A percentile compares a stretch with the other conserved stretches of the same genome.
Conservation (phyloP, 176 grass and related monocot genomes). For the Raddia guianensis region DNA sequence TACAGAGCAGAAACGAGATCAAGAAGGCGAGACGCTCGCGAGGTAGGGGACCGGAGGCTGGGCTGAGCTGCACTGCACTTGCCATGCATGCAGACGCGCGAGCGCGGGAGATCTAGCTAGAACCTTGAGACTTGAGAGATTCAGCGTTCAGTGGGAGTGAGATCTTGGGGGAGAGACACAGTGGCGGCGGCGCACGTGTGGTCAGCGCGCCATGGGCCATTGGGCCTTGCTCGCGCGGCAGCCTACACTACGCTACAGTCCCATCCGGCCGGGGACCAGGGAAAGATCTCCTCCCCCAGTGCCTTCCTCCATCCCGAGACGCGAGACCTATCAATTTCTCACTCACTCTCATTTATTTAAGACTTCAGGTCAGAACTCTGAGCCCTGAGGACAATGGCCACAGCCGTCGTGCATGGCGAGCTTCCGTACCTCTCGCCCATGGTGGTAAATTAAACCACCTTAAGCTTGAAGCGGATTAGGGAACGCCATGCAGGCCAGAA, state of each 20-base stretch:
- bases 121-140: conserved; percentile 12
- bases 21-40: background rate
- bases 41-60: background rate
- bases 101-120: background rate
- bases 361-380: background rate
- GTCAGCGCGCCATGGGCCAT: conserved; percentile 52
- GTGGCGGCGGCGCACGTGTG: conserved; percentile 44
- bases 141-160: conserved; percentile 14
- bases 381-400: background rate
- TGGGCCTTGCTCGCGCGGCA: conserved; percentile 25
- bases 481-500: conserved; percentile 1
- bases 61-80: conserved; percentile 30
- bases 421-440: conserved; percentile 15
- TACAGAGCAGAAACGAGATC: background rate
- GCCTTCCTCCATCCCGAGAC: conserved; percentile 5
- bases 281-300: conserved; percentile 38
- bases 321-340: background rate
- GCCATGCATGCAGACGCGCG: conserved; percentile 23
- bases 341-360: conserved; percentile 30
- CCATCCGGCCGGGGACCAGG: conserved; percentile 61
- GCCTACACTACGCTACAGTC: conserved; percentile 1
- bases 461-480: background rate
- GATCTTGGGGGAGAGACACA: conserved; percentile 35
- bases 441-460: background rate
- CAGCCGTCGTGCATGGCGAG: conserved; percentile 20